phyloP scores from a whole-genome alignment of 371 early-diverging fungal genomes.

The Choanephora cucurbitarum region DNA sequence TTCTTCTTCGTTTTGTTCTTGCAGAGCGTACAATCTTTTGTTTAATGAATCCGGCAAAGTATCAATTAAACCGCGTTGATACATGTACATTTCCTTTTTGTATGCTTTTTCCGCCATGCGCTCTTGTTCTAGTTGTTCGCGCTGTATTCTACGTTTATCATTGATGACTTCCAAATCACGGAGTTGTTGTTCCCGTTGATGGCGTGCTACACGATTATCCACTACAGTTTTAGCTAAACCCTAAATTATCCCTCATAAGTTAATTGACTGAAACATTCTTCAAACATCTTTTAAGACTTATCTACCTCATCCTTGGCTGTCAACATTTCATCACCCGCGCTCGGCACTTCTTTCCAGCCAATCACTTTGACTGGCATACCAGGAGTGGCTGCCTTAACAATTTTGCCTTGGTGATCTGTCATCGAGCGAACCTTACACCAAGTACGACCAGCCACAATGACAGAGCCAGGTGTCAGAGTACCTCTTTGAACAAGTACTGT shows the following conservation, averaged over 20 bases:
- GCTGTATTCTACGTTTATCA: constrained; percentile 64
- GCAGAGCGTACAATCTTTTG: constrained; percentile 43
- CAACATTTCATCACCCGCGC: constrained; percentile 87
- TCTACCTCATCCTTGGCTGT: constrained; percentile 71
- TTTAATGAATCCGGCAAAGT: constrained; percentile 54
- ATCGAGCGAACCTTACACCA: constrained; percentile 91
- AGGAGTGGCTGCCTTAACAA: constrained; percentile 79
- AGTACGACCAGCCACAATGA: constrained; percentile 81
- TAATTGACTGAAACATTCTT: too few species aligned
- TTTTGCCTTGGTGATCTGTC: constrained; percentile 75
- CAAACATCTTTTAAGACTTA: too few species aligned
- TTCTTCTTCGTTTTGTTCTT: constrained; percentile 27
- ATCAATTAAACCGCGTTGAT: constrained; percentile 66
- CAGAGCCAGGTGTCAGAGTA: constrained; percentile 73
- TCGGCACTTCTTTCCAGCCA: constrained; percentile 94
- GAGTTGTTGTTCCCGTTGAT: constrained; percentile 62
- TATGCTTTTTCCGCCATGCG: constrained; percentile 60
- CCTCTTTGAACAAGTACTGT: constrained; percentile 89
- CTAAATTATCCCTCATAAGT: too few species aligned
- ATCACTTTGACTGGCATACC: constrained; percentile 86
- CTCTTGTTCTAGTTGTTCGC: constrained; percentile 64
- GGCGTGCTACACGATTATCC: constrained; percentile 62
- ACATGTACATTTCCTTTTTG: constrained; percentile 69
- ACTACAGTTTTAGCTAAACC: constrained; percentile 79
- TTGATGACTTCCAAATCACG: constrained; percentile 78